These are phyloP conservation scores for Taiozyma sp. DNA, from an alignment of 1,139 yeast species.

Conservation along the genomic window DNA sequence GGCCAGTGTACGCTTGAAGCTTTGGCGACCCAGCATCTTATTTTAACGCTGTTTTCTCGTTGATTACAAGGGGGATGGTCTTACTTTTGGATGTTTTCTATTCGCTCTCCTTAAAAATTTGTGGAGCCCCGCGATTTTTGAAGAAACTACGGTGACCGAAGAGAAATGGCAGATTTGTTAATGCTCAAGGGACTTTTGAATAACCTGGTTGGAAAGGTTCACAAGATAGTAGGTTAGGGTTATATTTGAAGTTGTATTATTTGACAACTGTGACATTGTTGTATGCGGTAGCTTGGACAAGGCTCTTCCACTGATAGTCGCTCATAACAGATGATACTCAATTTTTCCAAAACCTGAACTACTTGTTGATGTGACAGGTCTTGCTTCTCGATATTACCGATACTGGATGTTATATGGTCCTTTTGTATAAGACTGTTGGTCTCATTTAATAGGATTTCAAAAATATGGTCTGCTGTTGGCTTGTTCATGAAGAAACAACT, in stretches of 20 bases:
- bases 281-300: conserved; percentile 5
- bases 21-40: conserved; percentile 6
- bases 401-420: conserved; percentile 11
- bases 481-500: conserved; percentile 26
- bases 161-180: neutral
- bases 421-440: conserved; percentile 19
- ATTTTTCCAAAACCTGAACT: neutral
- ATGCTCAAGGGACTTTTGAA: neutral
- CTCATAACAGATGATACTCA: conserved; percentile 3
- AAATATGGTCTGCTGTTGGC: conserved; percentile 24
- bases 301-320: conserved; percentile 10
- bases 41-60: neutral
- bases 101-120: conserved; percentile 1
- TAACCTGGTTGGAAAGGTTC: neutral
- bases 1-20: conserved; percentile 20
- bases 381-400: neutral
- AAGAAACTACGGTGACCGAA: neutral
- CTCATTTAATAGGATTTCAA: conserved; percentile 21
- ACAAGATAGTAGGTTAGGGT: neutral
- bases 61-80: neutral
- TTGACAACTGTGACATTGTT: conserved; percentile 3
- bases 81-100: neutral
- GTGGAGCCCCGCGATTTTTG: conserved; percentile 1
- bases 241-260: neutral
- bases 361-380: neutral